Percentiles rank a stretch among this genome's conserved stretches.
These are phyloP conservation scores for Fusarium albosuccineum DNA, from an alignment of 2,329 filamentous ascomycete species.

Conservation along the genomic window DNA sequence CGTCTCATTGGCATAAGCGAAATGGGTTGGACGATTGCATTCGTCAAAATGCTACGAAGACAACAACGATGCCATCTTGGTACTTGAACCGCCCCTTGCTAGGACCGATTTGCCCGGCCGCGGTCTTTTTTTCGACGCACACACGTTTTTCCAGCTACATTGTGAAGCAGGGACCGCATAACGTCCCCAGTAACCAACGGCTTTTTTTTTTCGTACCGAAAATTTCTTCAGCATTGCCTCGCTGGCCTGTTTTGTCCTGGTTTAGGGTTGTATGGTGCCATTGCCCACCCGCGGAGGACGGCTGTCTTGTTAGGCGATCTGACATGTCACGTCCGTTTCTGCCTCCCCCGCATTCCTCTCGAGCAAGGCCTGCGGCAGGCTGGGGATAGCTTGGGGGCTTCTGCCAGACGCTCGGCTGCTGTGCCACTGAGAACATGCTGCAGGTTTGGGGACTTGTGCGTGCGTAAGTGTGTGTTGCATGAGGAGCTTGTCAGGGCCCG, in stretches of 20 bases:
- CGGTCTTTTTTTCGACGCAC: conserved; percentile 19
- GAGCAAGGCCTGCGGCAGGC: conserved; percentile 13
- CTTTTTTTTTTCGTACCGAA: conserved; percentile 5
- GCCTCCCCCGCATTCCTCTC: conserved; percentile 44
- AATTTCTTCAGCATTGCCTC: conserved; percentile 8
- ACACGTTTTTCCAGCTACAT: conserved; percentile 40
- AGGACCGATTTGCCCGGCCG: conserved; percentile 20
- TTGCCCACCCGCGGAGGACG: conserved; percentile 24
- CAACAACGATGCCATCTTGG: not conserved
- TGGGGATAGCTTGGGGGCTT: conserved; percentile 11
- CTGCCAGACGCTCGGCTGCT: conserved; percentile 30
- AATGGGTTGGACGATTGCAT: conserved; percentile 20
- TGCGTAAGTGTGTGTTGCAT: conserved; percentile 9
- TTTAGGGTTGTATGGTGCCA: conserved; percentile 41
- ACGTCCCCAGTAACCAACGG: conserved; percentile 26
- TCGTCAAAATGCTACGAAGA: conserved; percentile 10
- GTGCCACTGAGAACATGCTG: conserved; percentile 31
- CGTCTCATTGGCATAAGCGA: conserved; percentile 10
- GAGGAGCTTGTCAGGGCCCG: conserved; percentile 28
- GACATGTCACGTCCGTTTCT: conserved; percentile 40
- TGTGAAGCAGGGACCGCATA: conserved; percentile 27
- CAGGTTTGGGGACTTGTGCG: conserved; percentile 9
- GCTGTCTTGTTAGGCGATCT: conserved; percentile 40
- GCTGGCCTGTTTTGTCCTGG: conserved; percentile 21
- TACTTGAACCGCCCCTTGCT: conserved; percentile 1